Conservation (phyloP, 2,329 filamentous ascomycete genomes). For the Trichoderma hamatum region DNA sequence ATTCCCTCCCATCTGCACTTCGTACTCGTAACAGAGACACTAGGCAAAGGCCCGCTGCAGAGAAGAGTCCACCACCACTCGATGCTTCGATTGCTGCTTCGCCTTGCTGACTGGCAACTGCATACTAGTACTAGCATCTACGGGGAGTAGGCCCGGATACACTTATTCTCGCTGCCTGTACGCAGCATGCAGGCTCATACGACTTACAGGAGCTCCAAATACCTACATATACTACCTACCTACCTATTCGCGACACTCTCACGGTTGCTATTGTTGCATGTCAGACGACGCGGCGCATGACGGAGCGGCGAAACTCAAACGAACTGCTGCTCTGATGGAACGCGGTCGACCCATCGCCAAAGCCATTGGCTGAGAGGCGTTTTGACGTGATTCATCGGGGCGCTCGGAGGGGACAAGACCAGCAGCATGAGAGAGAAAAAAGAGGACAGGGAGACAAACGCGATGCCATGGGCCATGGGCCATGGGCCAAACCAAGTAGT, state of each 20-base stretch:
- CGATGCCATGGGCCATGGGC: neutral
- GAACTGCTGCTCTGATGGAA: neutral
- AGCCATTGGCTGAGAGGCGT: constrained; percentile 20
- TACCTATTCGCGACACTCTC: constrained; percentile 21
- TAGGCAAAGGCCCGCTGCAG: constrained; percentile 18
- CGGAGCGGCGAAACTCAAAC: constrained; percentile 4
- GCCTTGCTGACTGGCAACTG: constrained; percentile 11
- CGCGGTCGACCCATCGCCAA: neutral
- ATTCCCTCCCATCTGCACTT: neutral
- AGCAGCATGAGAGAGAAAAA: neutral
- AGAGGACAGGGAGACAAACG: neutral
- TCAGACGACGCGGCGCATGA: constrained; percentile 25
- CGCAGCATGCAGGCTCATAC: neutral
- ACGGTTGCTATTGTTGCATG: constrained; percentile 6
- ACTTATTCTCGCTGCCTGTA: neutral
- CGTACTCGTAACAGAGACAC: neutral
- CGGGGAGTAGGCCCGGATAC: neutral
- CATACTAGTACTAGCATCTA: no score
- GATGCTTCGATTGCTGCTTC: neutral
- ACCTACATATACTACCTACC: neutral
- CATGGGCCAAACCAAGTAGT: neutral
- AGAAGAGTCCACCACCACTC: neutral
- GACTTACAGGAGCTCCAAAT: neutral
- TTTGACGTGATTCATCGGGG: constrained; percentile 25
- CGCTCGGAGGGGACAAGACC: neutral